Conservation (phyloP, 106 monocot genomes). For the Acorus calamus region DNA sequence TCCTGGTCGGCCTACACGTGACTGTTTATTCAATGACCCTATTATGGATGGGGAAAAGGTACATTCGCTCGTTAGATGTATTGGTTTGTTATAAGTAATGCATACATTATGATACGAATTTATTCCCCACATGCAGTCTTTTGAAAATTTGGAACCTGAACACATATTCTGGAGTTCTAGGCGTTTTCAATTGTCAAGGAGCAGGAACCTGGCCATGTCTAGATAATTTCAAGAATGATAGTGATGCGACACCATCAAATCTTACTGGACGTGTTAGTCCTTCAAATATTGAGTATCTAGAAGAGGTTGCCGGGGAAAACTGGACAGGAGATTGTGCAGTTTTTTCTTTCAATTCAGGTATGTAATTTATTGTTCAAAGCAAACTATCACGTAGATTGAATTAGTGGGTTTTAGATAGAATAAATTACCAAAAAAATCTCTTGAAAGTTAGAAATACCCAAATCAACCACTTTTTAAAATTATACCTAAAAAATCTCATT, state of each 20-base stretch:
- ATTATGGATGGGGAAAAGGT: constrained; percentile 41
- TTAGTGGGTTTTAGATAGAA: no score
- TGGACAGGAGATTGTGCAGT: constrained; percentile 36
- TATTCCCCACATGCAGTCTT: constrained; percentile 12
- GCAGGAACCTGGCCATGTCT: constrained; percentile 37
- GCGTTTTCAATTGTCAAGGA: constrained; percentile 49
- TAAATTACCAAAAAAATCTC: no score
- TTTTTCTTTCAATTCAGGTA: constrained; percentile 33
- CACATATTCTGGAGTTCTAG: constrained; percentile 24
- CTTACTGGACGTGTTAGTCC: constrained; percentile 19
- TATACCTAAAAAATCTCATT: no score
- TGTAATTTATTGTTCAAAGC: no score
- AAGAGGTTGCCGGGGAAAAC: constrained; percentile 23
- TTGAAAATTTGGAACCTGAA: constrained; percentile 49
- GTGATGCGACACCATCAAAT: not conserved
- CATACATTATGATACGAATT: not conserved
- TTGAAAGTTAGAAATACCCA: no score
- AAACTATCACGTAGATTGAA: no score
- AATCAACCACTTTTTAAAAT: no score
- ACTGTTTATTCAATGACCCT: constrained; percentile 38
- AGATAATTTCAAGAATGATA: not conserved
- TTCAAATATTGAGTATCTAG: constrained; percentile 23
- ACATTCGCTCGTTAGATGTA: not conserved
- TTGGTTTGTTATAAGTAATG: not conserved
- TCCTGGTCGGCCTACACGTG: constrained; percentile 40